These are phyloP conservation scores for Euclidium syriacum DNA, from an alignment of 345 rosid genomes.

Conservation along the genomic window DNA sequence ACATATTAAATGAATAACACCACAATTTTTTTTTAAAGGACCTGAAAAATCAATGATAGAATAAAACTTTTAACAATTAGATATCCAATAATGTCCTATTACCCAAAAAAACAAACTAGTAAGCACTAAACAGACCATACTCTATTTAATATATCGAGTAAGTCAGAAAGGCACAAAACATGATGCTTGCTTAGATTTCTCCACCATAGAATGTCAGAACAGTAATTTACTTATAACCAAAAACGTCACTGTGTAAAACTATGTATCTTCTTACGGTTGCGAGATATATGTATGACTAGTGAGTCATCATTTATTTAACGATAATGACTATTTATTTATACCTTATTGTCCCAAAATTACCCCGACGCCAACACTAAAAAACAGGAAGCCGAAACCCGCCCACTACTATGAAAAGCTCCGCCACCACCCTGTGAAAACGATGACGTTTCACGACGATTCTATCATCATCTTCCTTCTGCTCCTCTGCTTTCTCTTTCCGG, in stretches of 20 bases:
- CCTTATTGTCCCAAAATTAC: neutral
- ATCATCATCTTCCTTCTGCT: neutral
- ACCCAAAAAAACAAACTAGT: neutral
- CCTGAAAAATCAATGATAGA: too few relatives aligned
- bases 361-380: neutral
- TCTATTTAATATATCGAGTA: neutral
- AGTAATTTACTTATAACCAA: neutral
- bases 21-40: too few relatives aligned
- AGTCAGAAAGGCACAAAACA: constrained; percentile 16
- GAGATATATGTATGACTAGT: neutral
- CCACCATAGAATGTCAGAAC: neutral
- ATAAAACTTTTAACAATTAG: too few relatives aligned
- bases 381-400: constrained; percentile 1
- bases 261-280: neutral
- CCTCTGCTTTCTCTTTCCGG: constrained; percentile 7
- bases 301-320: constrained; percentile 7
- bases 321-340: constrained; percentile 8
- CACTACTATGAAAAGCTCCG: constrained; percentile 17
- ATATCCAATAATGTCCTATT: neutral
- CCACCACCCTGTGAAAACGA: constrained; percentile 20
- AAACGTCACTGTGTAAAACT: neutral
- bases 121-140: neutral
- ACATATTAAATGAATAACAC: neutral
- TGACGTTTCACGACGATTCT: constrained; percentile 15
- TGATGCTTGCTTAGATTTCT: constrained; percentile 3